Base-by-base conservation (phyloP, 2,329 filamentous ascomycete species). In the Fusarium sp. region DNA sequence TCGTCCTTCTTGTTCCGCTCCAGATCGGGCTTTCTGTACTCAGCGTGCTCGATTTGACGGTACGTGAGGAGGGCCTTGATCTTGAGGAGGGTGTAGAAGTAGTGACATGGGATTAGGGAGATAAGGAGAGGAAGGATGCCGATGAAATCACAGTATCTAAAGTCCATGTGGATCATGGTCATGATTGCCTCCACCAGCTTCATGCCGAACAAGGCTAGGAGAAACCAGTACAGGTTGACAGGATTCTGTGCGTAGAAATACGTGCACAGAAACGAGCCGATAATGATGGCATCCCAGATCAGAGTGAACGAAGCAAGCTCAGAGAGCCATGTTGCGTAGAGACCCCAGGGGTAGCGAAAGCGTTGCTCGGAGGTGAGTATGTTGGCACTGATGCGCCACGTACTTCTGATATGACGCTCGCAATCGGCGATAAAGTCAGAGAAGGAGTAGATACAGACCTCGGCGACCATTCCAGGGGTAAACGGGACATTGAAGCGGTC, bases 401-500 rank as follows among this genome's bases (percentile, higher is more conserved):
- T 47, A 34, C 47, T 59, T 2, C 73, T 71, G 2, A 35, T 60
- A 10, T 31, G 59, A 5, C 59, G 60, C 0, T 74, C 34, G 10
- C 63, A 72, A 24, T 72, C 68, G 1, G 35, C 2, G 1, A 77
- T 13, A 6, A 75, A 72, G 3, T 50, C 37, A 9, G 18, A 10
- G 3, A 63, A 3, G 27, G 66, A 54, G 9, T 7, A 20, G 11
- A 59, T 10, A 2, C 60, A 54, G 0, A 72, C 52, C 7, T 57
- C 37, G 31, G 73, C 38, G 0, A 47, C 67, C 1, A 52, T 37
- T 1, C 69, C 47, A 1, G 40, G 45, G 1, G 35, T 63, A 27
- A 73, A 66, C 16, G 76, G 73, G 14, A 73, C 64, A 3, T n/a
- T 11, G 31, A 76, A 29, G 8, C 27, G 31, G 18, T 45, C 37